Conservation (phyloP, 2,329 filamentous ascomycete genomes). For the Hirsutella minnesotensis region DNA sequence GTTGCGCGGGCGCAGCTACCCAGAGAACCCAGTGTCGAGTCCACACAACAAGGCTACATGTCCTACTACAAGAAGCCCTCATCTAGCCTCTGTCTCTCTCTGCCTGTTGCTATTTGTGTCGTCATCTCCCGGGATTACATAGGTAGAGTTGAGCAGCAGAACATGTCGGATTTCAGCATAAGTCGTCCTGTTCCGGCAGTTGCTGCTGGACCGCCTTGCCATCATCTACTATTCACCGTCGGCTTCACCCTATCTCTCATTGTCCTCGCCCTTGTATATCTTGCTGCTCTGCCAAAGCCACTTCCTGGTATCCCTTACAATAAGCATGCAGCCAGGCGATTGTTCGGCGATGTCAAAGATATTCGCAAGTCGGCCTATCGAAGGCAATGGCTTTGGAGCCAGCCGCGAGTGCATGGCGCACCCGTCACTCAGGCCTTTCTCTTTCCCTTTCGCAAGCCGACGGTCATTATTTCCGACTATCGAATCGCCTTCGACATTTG, state of each 20-base stretch:
- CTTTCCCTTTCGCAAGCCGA: slow-evolving; percentile 17
- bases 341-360: slow-evolving; percentile 13
- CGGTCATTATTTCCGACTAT: slow-evolving; percentile 20
- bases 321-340: slow-evolving; percentile 5
- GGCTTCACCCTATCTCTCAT: not conserved
- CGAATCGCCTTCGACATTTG: slow-evolving; percentile 20
- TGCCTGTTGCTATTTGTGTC: too few relatives aligned
- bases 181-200: not conserved
- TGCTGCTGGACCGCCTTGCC: not conserved
- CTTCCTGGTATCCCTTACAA: slow-evolving; percentile 17
- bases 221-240: not conserved
- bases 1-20: not conserved
- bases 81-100: too few relatives aligned
- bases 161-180: not conserved
- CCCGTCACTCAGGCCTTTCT: slow-evolving; percentile 23
- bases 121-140: too few relatives aligned
- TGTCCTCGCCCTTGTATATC: slow-evolving; percentile 1
- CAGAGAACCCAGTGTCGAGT: not conserved
- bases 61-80: too few relatives aligned
- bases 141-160: too few relatives aligned
- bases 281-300: slow-evolving; percentile 9
- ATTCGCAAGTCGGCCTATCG: slow-evolving; percentile 9
- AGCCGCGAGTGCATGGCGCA: slow-evolving; percentile 12
- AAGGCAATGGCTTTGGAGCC: slow-evolving; percentile 14
- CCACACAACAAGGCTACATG: too few relatives aligned